These are phyloP conservation scores for Posidonia australis DNA, from an alignment of 106 monocot species.

Conservation along the genomic window DNA sequence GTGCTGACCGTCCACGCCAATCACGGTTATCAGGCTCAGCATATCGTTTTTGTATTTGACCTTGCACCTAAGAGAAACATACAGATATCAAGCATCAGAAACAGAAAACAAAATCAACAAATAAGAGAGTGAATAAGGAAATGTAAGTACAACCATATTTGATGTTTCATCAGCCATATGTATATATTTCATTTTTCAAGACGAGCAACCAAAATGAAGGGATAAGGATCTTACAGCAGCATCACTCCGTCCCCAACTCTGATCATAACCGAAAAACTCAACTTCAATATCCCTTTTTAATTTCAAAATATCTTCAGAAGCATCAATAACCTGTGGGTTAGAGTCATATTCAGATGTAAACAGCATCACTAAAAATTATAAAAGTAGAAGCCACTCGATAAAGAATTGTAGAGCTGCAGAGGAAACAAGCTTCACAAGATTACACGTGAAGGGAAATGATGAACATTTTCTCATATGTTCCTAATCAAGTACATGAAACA, in stretches of 20 bases:
- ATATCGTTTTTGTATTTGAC: constrained; percentile 35
- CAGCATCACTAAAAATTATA: no score
- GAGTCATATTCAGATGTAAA: no score
- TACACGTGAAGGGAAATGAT: no score
- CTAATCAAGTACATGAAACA: no score
- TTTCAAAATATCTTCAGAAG: constrained; percentile 1
- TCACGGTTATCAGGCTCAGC: constrained; percentile 59
- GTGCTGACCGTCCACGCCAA: constrained; percentile 47
- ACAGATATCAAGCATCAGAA: not conserved
- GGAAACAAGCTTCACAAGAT: no score
- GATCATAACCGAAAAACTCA: constrained; percentile 5
- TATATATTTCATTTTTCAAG: not conserved
- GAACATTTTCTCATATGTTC: no score
- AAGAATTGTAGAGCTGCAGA: no score
- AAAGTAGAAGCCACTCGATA: no score
- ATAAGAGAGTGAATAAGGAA: not conserved
- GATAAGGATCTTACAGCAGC: not conserved
- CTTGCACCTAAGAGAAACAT: constrained; percentile 17
- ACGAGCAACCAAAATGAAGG: not conserved
- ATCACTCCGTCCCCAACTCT: constrained; percentile 1
- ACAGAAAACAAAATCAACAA: not conserved
- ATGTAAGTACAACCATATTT: not conserved
- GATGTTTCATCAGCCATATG: not conserved
- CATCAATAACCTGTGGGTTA: not conserved
- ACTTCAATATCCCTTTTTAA: constrained; percentile 1